Base-by-base conservation (phyloP, 805 yeast genomes). In the Ogataea wickerhamii region DNA sequence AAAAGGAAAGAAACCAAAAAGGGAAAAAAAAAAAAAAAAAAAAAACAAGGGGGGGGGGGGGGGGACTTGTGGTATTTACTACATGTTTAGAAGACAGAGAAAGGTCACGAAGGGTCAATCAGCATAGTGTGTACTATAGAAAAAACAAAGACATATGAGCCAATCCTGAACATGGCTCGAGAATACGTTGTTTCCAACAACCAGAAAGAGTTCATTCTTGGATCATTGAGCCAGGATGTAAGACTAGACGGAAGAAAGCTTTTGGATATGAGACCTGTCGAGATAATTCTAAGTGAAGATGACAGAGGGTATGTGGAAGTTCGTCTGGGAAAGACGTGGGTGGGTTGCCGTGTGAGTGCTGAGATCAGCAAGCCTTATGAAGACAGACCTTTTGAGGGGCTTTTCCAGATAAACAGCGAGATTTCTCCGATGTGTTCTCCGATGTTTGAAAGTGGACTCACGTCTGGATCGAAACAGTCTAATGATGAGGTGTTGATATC, bases 321-420 rank as follows among this genome's bases (percentile, higher is more conserved):
- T 3, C 64, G 63, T 12, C 69, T 88, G 58, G 98, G 98, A 0
- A 67, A 74, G 26, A 89, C 98, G 17, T 61, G 76, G 49, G 74
- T 86, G 8, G 72, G 81, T 1, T 87, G 78, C 3, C 70, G 86
- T 39, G 80, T 91, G 4, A 78, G 88, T 13, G 83, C 94, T 8
- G 81, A 78, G 36, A 79, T 93, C 11, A 71, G 76, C 4, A 74
- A 76, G 41, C 98, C 98, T 0, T 82, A 73, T 46, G 95, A 87
- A 34, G 95, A 89, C 49, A 71, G 96, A 38, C 97, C 97, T 0
- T 91, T 87, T 57, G 98, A 93, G 61, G 98, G 98, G 1, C 53
- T 84, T 3, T 88, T 93, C 57, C 69, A 74, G 18, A 88, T 93
- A 11, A 76, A 83, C 34, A 84, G 95, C 2, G 98, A 93, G 53